A percentile compares a stretch with the other conserved stretches of the same genome.
These are phyloP conservation scores for Exserohilum turcica DNA, from an alignment of 2,329 filamentous ascomycete genomes.

Conservation along the genomic window DNA sequence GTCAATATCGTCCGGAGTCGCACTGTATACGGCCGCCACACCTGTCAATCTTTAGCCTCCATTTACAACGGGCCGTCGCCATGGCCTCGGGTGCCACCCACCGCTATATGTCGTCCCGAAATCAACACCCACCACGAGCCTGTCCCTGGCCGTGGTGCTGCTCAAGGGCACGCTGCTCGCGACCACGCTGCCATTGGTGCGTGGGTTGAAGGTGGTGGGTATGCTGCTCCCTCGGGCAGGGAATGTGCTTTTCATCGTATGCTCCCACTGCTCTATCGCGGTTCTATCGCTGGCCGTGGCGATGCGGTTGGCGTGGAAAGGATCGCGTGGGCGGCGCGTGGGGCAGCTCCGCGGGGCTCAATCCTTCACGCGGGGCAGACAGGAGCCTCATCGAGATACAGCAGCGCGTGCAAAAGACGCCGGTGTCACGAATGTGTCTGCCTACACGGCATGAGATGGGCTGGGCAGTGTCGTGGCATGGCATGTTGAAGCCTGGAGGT, in stretches of 20 bases:
- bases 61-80: neutral
- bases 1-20: slow-evolving; percentile 77
- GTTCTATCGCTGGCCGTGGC: slow-evolving; percentile 3
- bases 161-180: slow-evolving; percentile 16
- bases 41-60: slow-evolving; percentile 46
- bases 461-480: slow-evolving; percentile 15
- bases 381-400: slow-evolving; percentile 9
- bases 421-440: slow-evolving; percentile 36
- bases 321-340: slow-evolving; percentile 20
- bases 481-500: slow-evolving; percentile 37
- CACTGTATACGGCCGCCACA: slow-evolving; percentile 74
- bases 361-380: slow-evolving; percentile 4
- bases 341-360: slow-evolving; percentile 19
- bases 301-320: slow-evolving; percentile 2
- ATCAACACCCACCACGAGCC: slow-evolving; percentile 77
- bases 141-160: slow-evolving; percentile 53
- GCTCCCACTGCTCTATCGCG: slow-evolving; percentile 3
- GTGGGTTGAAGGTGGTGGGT: slow-evolving; percentile 40
- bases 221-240: slow-evolving; percentile 35
- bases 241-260: slow-evolving; percentile 30
- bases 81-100: slow-evolving; percentile 31
- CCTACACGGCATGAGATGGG: slow-evolving; percentile 35
- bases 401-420: slow-evolving; percentile 16
- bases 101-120: slow-evolving; percentile 86
- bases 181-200: slow-evolving; percentile 30